Percentiles rank a stretch among this genome's conserved stretches.
These are phyloP conservation scores for Solanum phureja DNA, from an alignment of 257 asterid species.

Conservation along the genomic window DNA sequence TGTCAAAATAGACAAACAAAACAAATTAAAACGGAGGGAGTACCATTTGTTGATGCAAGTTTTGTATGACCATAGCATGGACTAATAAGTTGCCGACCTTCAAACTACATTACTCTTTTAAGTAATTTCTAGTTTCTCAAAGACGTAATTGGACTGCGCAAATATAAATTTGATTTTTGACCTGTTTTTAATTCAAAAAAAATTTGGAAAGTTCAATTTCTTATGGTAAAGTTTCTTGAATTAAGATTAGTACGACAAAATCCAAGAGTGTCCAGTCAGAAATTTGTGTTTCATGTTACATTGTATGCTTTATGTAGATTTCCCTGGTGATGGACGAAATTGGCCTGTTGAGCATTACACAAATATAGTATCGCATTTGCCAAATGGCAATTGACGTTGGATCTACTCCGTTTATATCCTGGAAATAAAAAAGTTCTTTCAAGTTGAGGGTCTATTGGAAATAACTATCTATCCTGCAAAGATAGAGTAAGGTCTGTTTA, in stretches of 20 bases:
- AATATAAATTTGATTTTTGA: no score
- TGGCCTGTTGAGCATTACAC: neutral
- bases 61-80: no score
- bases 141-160: no score
- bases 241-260: neutral
- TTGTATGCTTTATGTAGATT: neutral
- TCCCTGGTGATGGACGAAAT: neutral
- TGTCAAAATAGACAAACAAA: neutral
- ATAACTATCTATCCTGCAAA: neutral
- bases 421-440: neutral
- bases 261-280: neutral
- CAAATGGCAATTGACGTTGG: neutral
- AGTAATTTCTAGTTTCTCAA: no score
- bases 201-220: neutral
- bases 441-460: neutral
- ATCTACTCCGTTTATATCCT: neutral
- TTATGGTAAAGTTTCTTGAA: neutral
- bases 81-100: no score
- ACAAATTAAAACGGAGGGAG: no score
- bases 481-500: neutral
- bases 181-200: no score
- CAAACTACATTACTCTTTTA: no score
- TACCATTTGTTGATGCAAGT: no score
- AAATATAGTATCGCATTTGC: neutral
- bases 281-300: neutral